Evolutionary conservation across 306 rosid genomes (phyloP), one percentile per base, ranked within the genome.

Genomic region (Cicer pinnatifidum): DNA sequence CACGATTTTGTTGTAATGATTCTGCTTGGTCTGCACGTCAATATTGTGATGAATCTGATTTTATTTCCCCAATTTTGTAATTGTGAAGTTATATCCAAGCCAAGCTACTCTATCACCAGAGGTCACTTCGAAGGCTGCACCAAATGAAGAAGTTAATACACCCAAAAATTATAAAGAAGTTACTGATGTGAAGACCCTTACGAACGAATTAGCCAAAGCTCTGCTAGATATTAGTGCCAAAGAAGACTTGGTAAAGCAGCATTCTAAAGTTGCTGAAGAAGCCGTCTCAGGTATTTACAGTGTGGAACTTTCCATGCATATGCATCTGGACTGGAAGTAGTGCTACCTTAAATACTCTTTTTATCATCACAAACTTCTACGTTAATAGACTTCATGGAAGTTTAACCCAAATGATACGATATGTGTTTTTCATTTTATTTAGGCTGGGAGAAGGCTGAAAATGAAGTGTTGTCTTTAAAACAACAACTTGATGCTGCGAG

Each of bases 371-470:
- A 76, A 58, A 4, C 43, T 63, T 69, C 46, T 70, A 43, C 78
- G 35, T 17, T 43, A 62, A 23, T 3, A 17, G 38, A n/a, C 57
- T 53, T 54, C 15, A 40, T 15, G 19, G 54, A 67, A 12, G 44
- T 82, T 57, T 39, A 48, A 16, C 9, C 12, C 10, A 28, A 58
- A 11, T 33, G 11, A 28, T 58, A 28, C 11, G 16, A 58, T 28
- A 5, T 6, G 2, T 59, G 8, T 1, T 33, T 59, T 59, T 33
- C 40, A 40, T 40, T 61, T 63, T 65, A 41, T 73, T 66, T 76
- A 91, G 97, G 97, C 57, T 91, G 96, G 97, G 97, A 91, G 86
- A 91, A 86, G 64, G 91, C 97, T 56, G 92, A 86, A 82, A 88
- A 78, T 72, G 97, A 89, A 79, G 82, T 82, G 58, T 19, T 66